Evolutionary conservation across 2,329 filamentous ascomycete species (phyloP), one percentile per base, ranked within the genome.

Genomic region (Sporothrix curviconia): DNA sequence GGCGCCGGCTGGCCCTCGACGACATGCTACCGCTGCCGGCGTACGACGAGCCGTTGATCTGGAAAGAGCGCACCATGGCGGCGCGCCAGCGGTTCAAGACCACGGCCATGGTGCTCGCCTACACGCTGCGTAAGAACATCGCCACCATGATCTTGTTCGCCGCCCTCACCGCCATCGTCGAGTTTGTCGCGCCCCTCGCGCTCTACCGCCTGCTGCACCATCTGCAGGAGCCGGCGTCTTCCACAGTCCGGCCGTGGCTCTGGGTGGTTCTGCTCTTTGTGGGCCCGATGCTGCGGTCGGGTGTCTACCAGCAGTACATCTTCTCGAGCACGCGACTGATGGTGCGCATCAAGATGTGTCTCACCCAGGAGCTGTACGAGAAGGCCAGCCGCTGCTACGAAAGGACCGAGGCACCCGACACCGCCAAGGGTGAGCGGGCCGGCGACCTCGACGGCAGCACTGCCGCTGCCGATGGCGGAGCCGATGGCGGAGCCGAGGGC

Each of bases 281-380:
- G 37, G 80, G 80, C 0, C 79, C 78, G 1, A 62, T 76, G 40
- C 64, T 69, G 3, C 75, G 77, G 14, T 79, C 81, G 3, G 62
- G 82, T 43, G 66, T 72, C 55, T 80, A 77, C 60, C 79, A 84
- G 64, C 78, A 79, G 62, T 83, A 83, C 64, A 72, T 83, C 34
- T 83, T 83, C 62, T 78, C 71, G 2, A 79, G 78, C 7, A 83
- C 80, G 2, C 73, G 79, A n/a, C 67, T 83, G 43, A 68, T 82
- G 34, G 78, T 83, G 36, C 77, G 81, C 25, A 68, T 82, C 56
- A 82, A 81, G 63, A 75, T 79, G 28, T 79, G 76, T 28, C 71
- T 84, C 58, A 82, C 79, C 0, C 80, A 83, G 62, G 81, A 83
- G 64, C 71, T 83, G 9, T 83, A 84, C 61, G 75, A 76, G 60